A percentile compares a stretch with the other conserved stretches of the same genome.
Conservation (phyloP, 1,139 yeast genomes). For the Geotrichum histeridarum region DNA sequence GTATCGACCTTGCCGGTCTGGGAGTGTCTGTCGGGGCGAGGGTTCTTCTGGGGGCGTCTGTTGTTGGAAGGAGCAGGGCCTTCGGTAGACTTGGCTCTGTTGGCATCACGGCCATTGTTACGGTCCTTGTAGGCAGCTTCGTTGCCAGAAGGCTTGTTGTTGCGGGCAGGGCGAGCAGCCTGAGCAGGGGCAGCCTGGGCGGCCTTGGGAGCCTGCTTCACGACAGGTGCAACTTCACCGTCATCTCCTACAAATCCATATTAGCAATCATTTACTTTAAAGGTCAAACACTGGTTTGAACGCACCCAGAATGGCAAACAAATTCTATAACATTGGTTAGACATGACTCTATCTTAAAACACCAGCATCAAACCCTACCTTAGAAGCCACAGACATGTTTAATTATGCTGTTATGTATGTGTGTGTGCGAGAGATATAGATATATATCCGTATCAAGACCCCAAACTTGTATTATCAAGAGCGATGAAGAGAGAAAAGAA, state of each 20-base stretch:
- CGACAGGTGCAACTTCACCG: conserved; percentile 58
- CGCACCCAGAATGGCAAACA: conserved; percentile 30
- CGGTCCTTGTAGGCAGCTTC: conserved; percentile 83
- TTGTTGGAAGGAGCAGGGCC: conserved; percentile 45
- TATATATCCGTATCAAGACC: conserved; percentile 3
- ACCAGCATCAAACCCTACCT: conserved; percentile 23
- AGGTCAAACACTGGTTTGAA: neutral
- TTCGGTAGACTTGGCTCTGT: conserved; percentile 54
- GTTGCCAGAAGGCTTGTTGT: conserved; percentile 59
- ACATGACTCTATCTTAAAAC: neutral
- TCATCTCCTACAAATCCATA: conserved; percentile 50
- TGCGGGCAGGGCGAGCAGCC: conserved; percentile 49
- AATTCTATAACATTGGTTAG: conserved; percentile 26
- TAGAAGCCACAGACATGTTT: conserved; percentile 32
- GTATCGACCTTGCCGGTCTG: conserved; percentile 81
- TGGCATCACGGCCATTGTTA: conserved; percentile 56
- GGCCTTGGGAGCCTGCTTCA: conserved; percentile 76
- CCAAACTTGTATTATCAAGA: neutral
- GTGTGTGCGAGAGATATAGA: neutral
- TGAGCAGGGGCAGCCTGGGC: conserved; percentile 87
- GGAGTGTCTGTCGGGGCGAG: conserved; percentile 72
- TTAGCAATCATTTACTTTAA: neutral
- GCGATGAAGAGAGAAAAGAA: conserved; percentile 4
- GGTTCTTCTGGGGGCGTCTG: conserved; percentile 48
- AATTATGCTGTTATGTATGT: conserved; percentile 4